phyloP scores from a whole-genome alignment of 306 rosid species.

The Begonia masoniana region DNA sequence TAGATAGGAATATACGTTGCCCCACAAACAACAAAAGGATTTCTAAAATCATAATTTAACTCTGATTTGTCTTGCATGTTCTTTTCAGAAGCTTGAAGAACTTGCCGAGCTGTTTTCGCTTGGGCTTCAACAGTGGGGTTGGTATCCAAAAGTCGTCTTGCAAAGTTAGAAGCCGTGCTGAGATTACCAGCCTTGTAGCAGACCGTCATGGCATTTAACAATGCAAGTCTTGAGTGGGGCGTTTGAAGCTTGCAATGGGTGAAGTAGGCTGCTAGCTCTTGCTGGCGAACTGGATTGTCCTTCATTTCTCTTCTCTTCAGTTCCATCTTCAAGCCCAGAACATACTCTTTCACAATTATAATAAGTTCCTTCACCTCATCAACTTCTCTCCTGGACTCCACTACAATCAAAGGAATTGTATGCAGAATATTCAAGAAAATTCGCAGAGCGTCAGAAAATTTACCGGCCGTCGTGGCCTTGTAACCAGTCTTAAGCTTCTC shows the following conservation, averaged over 20 bases:
- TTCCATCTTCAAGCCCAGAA: conserved; percentile 65
- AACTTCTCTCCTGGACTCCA: conserved; percentile 83
- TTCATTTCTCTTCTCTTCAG: conserved; percentile 62
- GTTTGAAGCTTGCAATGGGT: conserved; percentile 79
- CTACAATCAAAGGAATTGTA: conserved; percentile 61
- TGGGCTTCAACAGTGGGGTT: conserved; percentile 64
- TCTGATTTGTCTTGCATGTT: conserved; percentile 59
- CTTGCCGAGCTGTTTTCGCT: conserved; percentile 80
- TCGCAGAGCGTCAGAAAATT: conserved; percentile 52
- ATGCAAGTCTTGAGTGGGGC: conserved; percentile 74
- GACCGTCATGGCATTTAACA: conserved; percentile 64
- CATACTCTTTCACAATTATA: conserved; percentile 65
- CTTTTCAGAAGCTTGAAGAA: conserved; percentile 69
- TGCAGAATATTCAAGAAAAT: conserved; percentile 48
- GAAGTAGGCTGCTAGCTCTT: conserved; percentile 86
- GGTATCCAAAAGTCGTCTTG: conserved; percentile 74
- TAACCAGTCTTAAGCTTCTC: conserved; percentile 82
- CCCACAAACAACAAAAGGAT: conserved; percentile 77
- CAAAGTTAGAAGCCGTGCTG: conserved; percentile 65
- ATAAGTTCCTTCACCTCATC: conserved; percentile 82
- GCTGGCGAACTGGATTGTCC: conserved; percentile 58
- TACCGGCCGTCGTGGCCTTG: conserved; percentile 68
- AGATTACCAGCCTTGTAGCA: conserved; percentile 76
- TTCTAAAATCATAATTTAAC: conserved; percentile 69
- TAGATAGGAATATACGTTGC: conserved; percentile 78